Conservation (phyloP, 306 rosid genomes). For the Oemleria cerasiformis region DNA sequence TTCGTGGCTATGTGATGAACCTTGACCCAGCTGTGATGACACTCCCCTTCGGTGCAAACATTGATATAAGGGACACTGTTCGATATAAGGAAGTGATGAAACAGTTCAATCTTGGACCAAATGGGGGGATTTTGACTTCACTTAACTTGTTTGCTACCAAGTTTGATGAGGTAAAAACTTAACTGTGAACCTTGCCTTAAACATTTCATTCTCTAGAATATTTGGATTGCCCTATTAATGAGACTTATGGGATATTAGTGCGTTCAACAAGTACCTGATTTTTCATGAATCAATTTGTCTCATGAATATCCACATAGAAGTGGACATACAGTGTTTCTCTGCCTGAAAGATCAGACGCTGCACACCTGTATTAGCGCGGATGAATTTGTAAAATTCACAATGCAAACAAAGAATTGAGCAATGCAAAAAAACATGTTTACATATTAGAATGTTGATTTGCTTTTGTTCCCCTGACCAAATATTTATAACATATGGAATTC, state of each 20-base stretch:
- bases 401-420: no score
- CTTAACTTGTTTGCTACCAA: slow-evolving; percentile 93
- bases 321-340: no score
- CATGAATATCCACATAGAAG: no score
- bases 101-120: slow-evolving; percentile 94
- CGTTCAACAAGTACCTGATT: no score
- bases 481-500: no score
- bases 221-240: neutral
- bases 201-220: neutral
- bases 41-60: slow-evolving; percentile 72
- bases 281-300: no score
- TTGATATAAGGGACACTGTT: slow-evolving; percentile 92
- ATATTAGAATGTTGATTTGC: no score
- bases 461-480: no score
- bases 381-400: no score
- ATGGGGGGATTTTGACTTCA: slow-evolving; percentile 92
- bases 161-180: slow-evolving; percentile 81
- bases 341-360: no score
- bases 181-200: neutral
- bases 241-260: neutral
- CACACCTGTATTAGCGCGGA: no score
- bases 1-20: slow-evolving; percentile 77
- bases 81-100: slow-evolving; percentile 94
- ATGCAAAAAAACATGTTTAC: no score
- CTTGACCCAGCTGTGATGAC: slow-evolving; percentile 94